These are phyloP conservation scores for Linnemannia elongata DNA, from an alignment of 192 early-diverging fungal species.

Conservation along the genomic window DNA sequence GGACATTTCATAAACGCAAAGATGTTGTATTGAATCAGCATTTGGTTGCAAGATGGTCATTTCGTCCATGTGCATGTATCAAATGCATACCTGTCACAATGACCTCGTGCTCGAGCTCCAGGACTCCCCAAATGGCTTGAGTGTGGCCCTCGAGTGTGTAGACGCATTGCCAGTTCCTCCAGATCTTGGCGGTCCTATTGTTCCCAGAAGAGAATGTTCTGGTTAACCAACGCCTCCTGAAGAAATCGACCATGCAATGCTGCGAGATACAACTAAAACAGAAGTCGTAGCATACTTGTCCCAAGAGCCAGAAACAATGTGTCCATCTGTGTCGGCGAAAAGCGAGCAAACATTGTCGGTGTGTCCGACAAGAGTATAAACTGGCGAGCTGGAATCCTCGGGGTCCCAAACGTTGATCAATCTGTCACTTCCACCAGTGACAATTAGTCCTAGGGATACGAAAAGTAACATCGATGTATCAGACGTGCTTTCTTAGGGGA, in stretches of 20 bases:
- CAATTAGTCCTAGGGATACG: constrained; percentile 76
- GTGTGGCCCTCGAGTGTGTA: constrained; percentile 82
- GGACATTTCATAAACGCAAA: not conserved
- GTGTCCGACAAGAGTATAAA: constrained; percentile 85
- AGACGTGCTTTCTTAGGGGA: too few species aligned
- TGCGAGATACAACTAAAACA: not conserved
- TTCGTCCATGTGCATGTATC: not conserved
- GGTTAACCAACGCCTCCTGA: not conserved
- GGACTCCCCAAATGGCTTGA: constrained; percentile 92
- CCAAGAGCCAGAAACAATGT: constrained; percentile 97
- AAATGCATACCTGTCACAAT: constrained; percentile 79
- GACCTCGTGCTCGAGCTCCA: constrained; percentile 76
- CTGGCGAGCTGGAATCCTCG: constrained; percentile 64
- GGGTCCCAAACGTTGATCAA: constrained; percentile 87
- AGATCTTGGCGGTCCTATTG: constrained; percentile 88
- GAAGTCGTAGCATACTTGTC: constrained; percentile 76
- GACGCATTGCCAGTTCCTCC: constrained; percentile 83
- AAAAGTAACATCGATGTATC: not conserved
- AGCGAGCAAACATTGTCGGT: constrained; percentile 90
- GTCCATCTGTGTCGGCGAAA: constrained; percentile 67
- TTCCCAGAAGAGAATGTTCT: not conserved
- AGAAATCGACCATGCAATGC: not conserved
- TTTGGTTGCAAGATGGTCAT: not conserved
- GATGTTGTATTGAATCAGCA: not conserved
- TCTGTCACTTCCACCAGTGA: constrained; percentile 88